Base-by-base conservation (phyloP, 2,329 filamentous ascomycete species). In the Aplosporella prunicola region DNA sequence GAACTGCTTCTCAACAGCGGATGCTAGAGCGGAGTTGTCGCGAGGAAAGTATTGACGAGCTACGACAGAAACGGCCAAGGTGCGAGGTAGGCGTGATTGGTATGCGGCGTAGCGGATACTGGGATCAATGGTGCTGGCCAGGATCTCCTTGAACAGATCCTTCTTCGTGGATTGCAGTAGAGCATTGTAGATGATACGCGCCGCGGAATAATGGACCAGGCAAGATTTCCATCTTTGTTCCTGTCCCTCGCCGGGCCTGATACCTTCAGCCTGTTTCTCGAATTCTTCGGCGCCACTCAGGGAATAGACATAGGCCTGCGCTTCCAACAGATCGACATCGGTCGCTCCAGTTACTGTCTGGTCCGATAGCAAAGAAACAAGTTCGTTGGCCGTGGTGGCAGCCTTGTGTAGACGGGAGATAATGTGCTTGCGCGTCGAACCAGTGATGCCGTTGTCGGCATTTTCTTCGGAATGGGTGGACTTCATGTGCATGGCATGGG, bases 61-160 rank as follows among this genome's bases (percentile, higher is more conserved):
- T 45, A 96, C 82, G 6, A 78, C 74, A 1, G 81, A 72, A 32
- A 94, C 80, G 3, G 88, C 80, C 37, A 87, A 75, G 2, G 87
- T 94, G 28, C 91, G 78, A 0, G 89, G 83, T 20, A 93, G 75
- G 56, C 89, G 82, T 56, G 87, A 72, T 60, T 94, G 87, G 58
- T 96, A 96, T 13, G 91, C 87, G 23, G 88, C 88, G 58, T 93
- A 96, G 45, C 89, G 80, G 51, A 98, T 84, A 44, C 87, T 93
- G 2, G 88, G 88, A 56, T 98, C 91, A 44, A 94, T 80, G 4
- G 83, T 93, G 50, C 83, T 80, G 32, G 81, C 77, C 40, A 98
- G 66, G 16, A 95, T 71, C 43, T 96, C 89, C 55, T 83, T 87
- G 68, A 85, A 91, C 23, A 82, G 67, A 41, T 94, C 89, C 43